Percentiles rank a stretch among this genome's conserved stretches.
phyloP scores from a whole-genome alignment of 106 monocot genomes.

The Acanthochlamys bracteata region DNA sequence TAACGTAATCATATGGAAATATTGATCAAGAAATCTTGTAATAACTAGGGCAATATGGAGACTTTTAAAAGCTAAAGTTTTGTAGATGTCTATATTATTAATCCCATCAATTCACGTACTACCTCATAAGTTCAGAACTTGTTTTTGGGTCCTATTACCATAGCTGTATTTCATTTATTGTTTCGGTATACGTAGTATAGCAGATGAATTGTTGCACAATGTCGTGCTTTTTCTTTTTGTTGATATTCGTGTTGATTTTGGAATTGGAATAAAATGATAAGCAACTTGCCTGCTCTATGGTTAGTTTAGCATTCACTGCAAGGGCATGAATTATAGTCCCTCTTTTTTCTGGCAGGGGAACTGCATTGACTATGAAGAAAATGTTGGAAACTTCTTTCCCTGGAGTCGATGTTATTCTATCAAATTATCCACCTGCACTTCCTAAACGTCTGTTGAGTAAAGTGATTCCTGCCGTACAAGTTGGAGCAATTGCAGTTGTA shows the following conservation, averaged over 20 bases:
- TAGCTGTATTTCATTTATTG: not conserved
- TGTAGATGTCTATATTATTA: too few relatives aligned
- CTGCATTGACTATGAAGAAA: slow-evolving; percentile 82
- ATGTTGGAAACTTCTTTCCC: slow-evolving; percentile 94
- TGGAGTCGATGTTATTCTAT: slow-evolving; percentile 65
- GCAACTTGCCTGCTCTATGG: too few relatives aligned
- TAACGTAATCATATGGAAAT: too few relatives aligned
- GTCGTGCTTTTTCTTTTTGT: too few relatives aligned
- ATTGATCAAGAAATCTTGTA: too few relatives aligned
- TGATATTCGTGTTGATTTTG: too few relatives aligned
- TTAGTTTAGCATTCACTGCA: not conserved
- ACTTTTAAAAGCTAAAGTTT: too few relatives aligned
- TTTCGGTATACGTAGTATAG: not conserved
- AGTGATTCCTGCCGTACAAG: slow-evolving; percentile 61
- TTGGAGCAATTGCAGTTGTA: slow-evolving; percentile 56
- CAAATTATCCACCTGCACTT: slow-evolving; percentile 83
- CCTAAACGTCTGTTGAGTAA: slow-evolving; percentile 87
- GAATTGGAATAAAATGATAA: not conserved
- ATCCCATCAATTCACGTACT: too few relatives aligned
- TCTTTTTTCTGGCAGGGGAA: slow-evolving; percentile 50
- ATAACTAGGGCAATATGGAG: too few relatives aligned
- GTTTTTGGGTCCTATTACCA: too few relatives aligned
- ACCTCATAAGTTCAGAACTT: too few relatives aligned
- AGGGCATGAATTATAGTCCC: not conserved
- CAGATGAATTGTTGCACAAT: too few relatives aligned